Evolutionary conservation across 2,329 filamentous ascomycete genomes (phyloP), one percentile per base, ranked within the genome.

Genomic region (Colletotrichum ledebouriae): DNA sequence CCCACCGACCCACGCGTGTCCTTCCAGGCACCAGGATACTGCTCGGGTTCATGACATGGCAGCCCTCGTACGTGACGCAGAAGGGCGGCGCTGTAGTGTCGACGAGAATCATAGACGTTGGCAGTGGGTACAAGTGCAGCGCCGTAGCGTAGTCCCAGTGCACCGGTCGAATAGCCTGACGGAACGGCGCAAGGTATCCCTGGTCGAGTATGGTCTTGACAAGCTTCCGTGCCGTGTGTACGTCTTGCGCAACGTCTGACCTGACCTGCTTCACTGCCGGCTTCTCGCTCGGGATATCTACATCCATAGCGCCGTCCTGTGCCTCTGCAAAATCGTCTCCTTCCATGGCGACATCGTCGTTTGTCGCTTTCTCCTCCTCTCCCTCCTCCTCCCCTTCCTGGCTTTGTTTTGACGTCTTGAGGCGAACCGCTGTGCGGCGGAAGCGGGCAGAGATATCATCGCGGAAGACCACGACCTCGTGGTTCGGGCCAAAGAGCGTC

Each of bases 171-270:
- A 89, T 85, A 0, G 89, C 81, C n/a, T 94, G 86, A 0, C 93
- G 90, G 78, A 98, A 99, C 0, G 96, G 96, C 0, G 92, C 90
- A 11, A 99, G 86, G 71, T 94, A 92, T 5, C 93, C 93, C 80
- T 99, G 96, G 73, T 97, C 94, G 7, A 99, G 86, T 10, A 99
- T 78, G 0, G 95, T 97, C 77, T 97, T 97, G 74, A 97, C 94
- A 1, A 98, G 86, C 73, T 93, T 92, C 66, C 91, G 87, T 7
- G 92, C 91, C 6, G 87, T 84, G 61, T 84, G 84, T 20, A 87
- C 75, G 70, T 89, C 87, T 68, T 86, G 80, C 13, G 83, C 78
- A 37, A 85, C 65, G 37, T 29, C 59, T 11, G 63, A 59, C n/a
- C 17, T 44, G 69, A 34, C 58, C 70, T 62, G 44, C 41, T 67